phyloP scores from a whole-genome alignment of 129 eudicot genomes.

The Tanacetum coccineum region DNA sequence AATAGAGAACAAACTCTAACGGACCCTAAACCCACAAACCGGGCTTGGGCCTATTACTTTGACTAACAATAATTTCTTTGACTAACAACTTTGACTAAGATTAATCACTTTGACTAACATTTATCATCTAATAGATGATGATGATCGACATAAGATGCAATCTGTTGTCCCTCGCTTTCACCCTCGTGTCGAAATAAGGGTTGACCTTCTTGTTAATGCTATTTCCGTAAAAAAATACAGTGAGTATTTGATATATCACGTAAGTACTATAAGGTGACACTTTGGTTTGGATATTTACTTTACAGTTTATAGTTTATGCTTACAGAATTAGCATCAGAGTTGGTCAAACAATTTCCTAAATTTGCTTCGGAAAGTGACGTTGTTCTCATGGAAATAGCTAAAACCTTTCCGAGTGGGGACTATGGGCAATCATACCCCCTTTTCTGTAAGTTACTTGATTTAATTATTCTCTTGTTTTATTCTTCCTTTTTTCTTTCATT shows the following conservation, averaged over 20 bases:
- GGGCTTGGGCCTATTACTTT: too few species aligned
- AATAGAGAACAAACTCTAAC: too few species aligned
- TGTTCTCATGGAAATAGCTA: constrained; percentile 17
- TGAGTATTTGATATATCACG: not conserved
- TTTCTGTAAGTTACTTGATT: constrained; percentile 16
- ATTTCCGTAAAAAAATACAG: constrained; percentile 13
- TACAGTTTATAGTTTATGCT: not conserved
- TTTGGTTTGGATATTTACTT: not conserved
- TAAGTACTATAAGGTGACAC: too few species aligned
- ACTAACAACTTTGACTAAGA: too few species aligned
- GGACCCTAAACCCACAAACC: too few species aligned
- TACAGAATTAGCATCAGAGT: constrained; percentile 1
- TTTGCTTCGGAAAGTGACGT: not conserved
- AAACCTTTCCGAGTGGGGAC: constrained; percentile 11
- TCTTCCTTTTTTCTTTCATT: too few species aligned
- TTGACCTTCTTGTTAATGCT: constrained; percentile 9
- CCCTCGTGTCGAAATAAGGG: not conserved
- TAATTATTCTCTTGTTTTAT: too few species aligned
- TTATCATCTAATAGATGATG: too few species aligned
- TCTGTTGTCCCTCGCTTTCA: too few species aligned
- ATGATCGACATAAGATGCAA: not conserved
- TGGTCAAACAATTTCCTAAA: not conserved
- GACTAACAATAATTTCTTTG: too few species aligned
- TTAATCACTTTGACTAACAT: too few species aligned
- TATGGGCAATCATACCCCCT: too few species aligned